Evolutionary conservation across 805 yeast genomes (phyloP), one percentile per base, ranked within the genome.

Genomic region (Cyberlindnera americana): DNA sequence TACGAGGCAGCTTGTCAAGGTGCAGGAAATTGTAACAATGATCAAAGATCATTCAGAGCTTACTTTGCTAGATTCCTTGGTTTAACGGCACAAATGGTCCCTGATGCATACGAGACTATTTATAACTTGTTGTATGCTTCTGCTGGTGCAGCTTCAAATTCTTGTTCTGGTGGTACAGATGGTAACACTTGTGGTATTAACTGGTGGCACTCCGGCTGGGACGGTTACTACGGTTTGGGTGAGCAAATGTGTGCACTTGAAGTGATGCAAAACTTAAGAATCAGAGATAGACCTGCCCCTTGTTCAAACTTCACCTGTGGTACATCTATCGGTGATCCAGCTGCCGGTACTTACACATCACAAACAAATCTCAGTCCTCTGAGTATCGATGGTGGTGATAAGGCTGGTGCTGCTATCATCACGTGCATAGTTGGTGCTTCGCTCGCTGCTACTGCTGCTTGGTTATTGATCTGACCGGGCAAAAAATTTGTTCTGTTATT

Each of bases 161-260:
- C 91, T 1, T 87, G 96, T 62, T 66, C 80, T 1, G 96, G 96
- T 43, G 95, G 95, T 50, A 36, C 62, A 2, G 95, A 87, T 57
- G 83, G 83, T 9, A 78, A 81, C 49, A 87, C 95, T 0, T 88
- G 96, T 65, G 95, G 95, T 33, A 60, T 72, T 38, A 67, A 81
- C 59, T 87, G 96, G 96, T 58, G 72, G 12, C 44, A 51, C 13
- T 63, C 62, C 26, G 67, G 73, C 5, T 83, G 83, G 77, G 95
- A 86, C 59, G 77, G 73, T 1, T 56, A 53, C 40, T 85, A 75
- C 51, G 95, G 95, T 1, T 70, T 87, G 28, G 95, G 95, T 35
- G 95, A 88, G 61, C 95, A 87, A 61, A 81, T 84, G 72, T 65
- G 77, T 25, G 95, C 95, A 0, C 63, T 85, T 37, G 95, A 86